Evolutionary conservation across 169 alveolate genomes (phyloP).

Genomic region (Plasmodium blacklocki): DNA sequence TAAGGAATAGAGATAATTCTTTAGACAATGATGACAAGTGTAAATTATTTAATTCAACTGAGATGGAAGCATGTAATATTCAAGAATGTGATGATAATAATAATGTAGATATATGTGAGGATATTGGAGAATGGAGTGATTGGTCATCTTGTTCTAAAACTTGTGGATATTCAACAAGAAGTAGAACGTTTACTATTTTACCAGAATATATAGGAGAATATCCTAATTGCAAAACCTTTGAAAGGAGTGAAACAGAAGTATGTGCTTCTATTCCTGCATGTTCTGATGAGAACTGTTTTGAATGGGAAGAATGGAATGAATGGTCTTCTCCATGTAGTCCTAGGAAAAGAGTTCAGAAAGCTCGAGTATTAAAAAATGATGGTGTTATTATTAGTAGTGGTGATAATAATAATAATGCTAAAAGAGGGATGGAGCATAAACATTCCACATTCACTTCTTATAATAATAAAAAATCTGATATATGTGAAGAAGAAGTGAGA

Average conservation of each 20-base stretch:
- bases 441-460: too few species aligned
- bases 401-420: background rate
- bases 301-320: slow-evolving; percentile 67
- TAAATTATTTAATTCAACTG: slow-evolving; percentile 32
- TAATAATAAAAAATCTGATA: background rate
- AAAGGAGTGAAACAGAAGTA: slow-evolving; percentile 49
- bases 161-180: slow-evolving; percentile 71
- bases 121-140: slow-evolving; percentile 64
- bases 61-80: slow-evolving; percentile 62
- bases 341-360: slow-evolving; percentile 65
- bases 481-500: slow-evolving; percentile 8
- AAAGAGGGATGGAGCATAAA: too few species aligned
- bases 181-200: slow-evolving; percentile 27
- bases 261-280: slow-evolving; percentile 55
- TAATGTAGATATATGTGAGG: slow-evolving; percentile 35
- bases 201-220: slow-evolving; percentile 37
- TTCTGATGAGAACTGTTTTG: slow-evolving; percentile 68
- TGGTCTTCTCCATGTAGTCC: slow-evolving; percentile 72
- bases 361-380: background rate
- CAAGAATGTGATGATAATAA: slow-evolving; percentile 40
- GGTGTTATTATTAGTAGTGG: background rate
- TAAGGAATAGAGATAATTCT: slow-evolving; percentile 16
- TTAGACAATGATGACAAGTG: slow-evolving; percentile 28
- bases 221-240: slow-evolving; percentile 17
- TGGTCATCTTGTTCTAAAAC: slow-evolving; percentile 68